Base-by-base conservation (phyloP, 1,284 basidiomycete species). In the Waitea zeae region DNA sequence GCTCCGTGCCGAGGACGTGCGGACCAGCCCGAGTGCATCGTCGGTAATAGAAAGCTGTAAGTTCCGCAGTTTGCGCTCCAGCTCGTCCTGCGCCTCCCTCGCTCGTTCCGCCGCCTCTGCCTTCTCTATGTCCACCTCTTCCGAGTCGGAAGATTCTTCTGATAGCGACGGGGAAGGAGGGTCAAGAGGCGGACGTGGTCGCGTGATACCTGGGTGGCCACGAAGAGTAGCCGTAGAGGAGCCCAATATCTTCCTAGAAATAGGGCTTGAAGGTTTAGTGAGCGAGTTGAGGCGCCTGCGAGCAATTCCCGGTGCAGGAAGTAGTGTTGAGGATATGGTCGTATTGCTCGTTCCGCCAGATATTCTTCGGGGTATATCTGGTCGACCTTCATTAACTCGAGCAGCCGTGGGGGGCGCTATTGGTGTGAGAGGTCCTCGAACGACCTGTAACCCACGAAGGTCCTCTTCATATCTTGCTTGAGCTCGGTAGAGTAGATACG, bases 401-500 rank as follows among this genome's bases (percentile, higher is more conserved):
- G 36, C 40, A 13, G 39, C 53, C 49, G 32, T 44, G 38, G 53
- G 56, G 20, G 48, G 42, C 14, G 47, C 45, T 30, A 53, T 50
- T 29, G 61, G 67, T 37, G 58, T 66, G 6, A 72, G 52, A 30
- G 64, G 64, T 27, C 70, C 70, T 33, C 64, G 64, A 27, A 80
- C 70, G 41, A 72, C 73, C 43, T 79, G 73, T 32, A 86, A 48
- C 1, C 78, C 78, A 28, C 73, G 68, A 20, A 86, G 66, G 47
- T 82, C 82, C 48, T 84, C 75, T 47, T 84, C 79, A 38, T 80
- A 84, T 40, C 81, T 62, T 3, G 69, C 71, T 48, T 82, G 76
- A 7, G 79, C 78, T 17, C 82, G 67, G 46, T 82, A 82, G 12
- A 86, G 63, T 24, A 86, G 62, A 49, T 84, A 86, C 0, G 81